Percentiles rank a stretch among this genome's conserved stretches.
Conservation (phyloP, 192 early-diverging fungal genomes). For the Entomortierella chlamydospora region DNA sequence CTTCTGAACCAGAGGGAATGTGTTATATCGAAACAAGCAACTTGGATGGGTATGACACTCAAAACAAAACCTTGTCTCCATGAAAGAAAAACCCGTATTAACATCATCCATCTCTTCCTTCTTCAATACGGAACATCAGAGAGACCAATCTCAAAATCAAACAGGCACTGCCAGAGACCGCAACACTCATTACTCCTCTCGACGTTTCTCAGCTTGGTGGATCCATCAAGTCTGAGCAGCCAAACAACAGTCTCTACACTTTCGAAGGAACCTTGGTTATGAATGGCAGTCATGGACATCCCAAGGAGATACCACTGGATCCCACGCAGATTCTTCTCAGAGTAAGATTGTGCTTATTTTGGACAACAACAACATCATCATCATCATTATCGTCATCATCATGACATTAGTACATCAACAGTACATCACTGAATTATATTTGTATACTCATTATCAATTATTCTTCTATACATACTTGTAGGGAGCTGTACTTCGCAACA, state of each 20-base stretch:
- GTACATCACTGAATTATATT: no score
- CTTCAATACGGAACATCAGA: slow-evolving; percentile 49
- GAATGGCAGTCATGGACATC: slow-evolving; percentile 55
- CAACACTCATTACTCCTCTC: slow-evolving; percentile 74
- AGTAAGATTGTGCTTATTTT: no score
- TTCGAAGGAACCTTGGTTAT: slow-evolving; percentile 85
- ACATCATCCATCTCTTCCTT: no score
- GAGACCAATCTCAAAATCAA: slow-evolving; percentile 99
- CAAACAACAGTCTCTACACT: slow-evolving; percentile 97
- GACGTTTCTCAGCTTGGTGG: slow-evolving; percentile 73
- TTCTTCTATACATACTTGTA: slow-evolving; percentile 9
- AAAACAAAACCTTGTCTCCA: not conserved
- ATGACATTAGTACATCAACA: not conserved
- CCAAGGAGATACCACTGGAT: slow-evolving; percentile 84
- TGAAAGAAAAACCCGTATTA: not conserved
- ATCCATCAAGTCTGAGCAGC: slow-evolving; percentile 90
- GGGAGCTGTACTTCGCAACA: slow-evolving; percentile 95
- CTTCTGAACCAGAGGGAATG: slow-evolving; percentile 94
- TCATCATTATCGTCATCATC: not conserved
- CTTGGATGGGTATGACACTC: slow-evolving; percentile 95
- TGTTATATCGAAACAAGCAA: slow-evolving; percentile 99
- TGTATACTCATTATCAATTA: not conserved
- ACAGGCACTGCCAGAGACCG: slow-evolving; percentile 90
- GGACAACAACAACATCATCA: no score
- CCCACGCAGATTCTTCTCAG: slow-evolving; percentile 94